These are phyloP conservation scores for Astrocystis sublimbata DNA, from an alignment of 495 filamentous ascomycete species.

Conservation along the genomic window DNA sequence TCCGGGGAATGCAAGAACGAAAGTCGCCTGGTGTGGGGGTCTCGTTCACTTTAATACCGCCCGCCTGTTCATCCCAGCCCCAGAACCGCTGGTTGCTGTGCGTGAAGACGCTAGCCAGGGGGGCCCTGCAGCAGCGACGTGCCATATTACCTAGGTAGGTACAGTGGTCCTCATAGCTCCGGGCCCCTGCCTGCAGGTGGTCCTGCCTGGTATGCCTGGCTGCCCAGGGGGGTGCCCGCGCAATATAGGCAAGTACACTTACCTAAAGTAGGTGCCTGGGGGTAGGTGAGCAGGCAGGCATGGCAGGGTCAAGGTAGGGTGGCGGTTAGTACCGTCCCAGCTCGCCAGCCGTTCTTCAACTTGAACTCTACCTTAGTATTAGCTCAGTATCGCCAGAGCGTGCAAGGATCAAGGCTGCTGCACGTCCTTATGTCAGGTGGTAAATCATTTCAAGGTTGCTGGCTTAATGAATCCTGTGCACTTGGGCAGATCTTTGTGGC, in stretches of 20 bases:
- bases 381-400: not conserved
- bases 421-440: too few relatives aligned
- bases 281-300: too few relatives aligned
- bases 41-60: slow-evolving; percentile 15
- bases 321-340: not conserved
- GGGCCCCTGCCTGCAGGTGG: not conserved
- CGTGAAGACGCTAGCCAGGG: not conserved
- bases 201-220: too few relatives aligned
- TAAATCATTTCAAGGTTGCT: too few relatives aligned
- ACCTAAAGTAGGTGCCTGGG: too few relatives aligned
- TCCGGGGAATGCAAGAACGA: slow-evolving; percentile 15
- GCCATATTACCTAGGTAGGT: not conserved
- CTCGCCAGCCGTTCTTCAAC: too few relatives aligned
- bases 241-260: too few relatives aligned
- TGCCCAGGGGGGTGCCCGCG: too few relatives aligned
- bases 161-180: not conserved
- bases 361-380: too few relatives aligned
- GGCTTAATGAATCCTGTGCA: too few relatives aligned
- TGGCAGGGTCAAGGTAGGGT: too few relatives aligned
- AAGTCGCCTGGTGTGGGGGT: slow-evolving; percentile 10
- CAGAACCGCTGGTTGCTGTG: slow-evolving; percentile 4
- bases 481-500: too few relatives aligned
- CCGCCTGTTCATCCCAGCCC: slow-evolving; percentile 6
- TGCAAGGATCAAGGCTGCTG: not conserved
- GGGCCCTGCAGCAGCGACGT: slow-evolving; percentile 3